phyloP scores from a whole-genome alignment of 1,284 basidiomycete genomes.

The Fomitopsis betulina region DNA sequence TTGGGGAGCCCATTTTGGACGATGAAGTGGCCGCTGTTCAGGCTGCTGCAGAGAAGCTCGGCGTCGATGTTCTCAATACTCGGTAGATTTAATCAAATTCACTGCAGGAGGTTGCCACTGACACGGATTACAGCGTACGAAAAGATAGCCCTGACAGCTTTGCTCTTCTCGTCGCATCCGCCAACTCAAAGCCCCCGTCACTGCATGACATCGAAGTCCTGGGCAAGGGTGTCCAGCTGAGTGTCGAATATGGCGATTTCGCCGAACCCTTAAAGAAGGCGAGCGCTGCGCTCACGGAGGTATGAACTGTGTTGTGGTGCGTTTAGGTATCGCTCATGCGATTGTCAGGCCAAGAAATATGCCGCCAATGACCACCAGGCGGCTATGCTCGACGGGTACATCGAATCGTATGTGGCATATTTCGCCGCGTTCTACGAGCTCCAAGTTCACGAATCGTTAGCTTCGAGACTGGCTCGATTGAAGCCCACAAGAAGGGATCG shows the following conservation, averaged over 20 bases:
- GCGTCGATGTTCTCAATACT: constrained; percentile 77
- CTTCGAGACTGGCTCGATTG: constrained; percentile 74
- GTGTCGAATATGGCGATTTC: constrained; percentile 71
- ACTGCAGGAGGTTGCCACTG: background rate
- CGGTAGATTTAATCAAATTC: constrained; percentile 39
- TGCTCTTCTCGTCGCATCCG: constrained; percentile 71
- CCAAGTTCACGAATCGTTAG: constrained; percentile 28
- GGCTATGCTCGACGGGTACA: constrained; percentile 74
- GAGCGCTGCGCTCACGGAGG: constrained; percentile 57
- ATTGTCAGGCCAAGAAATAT: constrained; percentile 59
- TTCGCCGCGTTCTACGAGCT: background rate
- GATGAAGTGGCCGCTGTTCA: constrained; percentile 75
- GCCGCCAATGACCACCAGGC: constrained; percentile 69
- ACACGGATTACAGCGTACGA: constrained; percentile 42
- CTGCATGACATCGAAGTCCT: constrained; percentile 44
- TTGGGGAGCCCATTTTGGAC: constrained; percentile 64
- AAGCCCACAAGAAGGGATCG: constrained; percentile 73
- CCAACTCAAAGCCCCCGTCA: constrained; percentile 33
- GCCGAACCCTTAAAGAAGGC: constrained; percentile 50
- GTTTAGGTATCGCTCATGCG: background rate
- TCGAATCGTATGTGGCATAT: constrained; percentile 56
- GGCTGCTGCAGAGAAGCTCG: constrained; percentile 64
- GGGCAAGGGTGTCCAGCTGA: constrained; percentile 45
- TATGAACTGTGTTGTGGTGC: constrained; percentile 17
- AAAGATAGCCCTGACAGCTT: constrained; percentile 61